Conservation (phyloP, 139 green algal species). For the Micractinium sp. region DNA sequence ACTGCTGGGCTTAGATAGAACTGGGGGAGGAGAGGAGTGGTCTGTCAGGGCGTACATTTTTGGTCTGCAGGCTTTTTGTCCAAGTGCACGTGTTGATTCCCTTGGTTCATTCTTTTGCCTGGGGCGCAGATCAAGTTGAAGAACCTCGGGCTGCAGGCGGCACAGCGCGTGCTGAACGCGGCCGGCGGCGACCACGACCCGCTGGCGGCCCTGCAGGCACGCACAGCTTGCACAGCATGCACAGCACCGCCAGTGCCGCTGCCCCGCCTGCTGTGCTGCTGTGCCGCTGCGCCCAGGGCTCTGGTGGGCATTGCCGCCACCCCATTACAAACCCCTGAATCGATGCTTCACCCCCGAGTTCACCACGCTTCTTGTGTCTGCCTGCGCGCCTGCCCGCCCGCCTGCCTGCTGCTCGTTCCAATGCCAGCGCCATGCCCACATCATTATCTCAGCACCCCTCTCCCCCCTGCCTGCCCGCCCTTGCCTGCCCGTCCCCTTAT, state of each 20-base stretch:
- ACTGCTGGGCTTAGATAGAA: too few species aligned
- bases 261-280: background rate
- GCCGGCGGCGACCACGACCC: conserved; percentile 61
- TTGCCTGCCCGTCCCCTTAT: too few species aligned
- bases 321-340: too few species aligned
- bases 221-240: background rate
- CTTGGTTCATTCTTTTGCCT: too few species aligned
- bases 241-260: background rate
- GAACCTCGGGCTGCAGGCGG: conserved; percentile 88
- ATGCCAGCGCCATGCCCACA: conserved; percentile 16
- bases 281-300: background rate
- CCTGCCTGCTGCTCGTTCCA: conserved; percentile 30
- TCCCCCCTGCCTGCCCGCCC: background rate
- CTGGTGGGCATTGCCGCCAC: background rate
- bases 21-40: too few species aligned
- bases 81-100: too few species aligned
- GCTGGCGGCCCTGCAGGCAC: conserved; percentile 65
- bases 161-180: conserved; percentile 71
- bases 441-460: background rate
- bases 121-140: conserved; percentile 71
- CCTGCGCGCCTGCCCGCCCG: background rate
- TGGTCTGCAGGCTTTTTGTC: too few species aligned
- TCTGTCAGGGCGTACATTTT: too few species aligned
- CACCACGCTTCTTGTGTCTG: background rate
- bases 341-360: background rate